Evolutionary conservation across 2,329 filamentous ascomycete genomes (phyloP), one percentile per base, ranked within the genome.

Genomic region (Talaromyces sp.): DNA sequence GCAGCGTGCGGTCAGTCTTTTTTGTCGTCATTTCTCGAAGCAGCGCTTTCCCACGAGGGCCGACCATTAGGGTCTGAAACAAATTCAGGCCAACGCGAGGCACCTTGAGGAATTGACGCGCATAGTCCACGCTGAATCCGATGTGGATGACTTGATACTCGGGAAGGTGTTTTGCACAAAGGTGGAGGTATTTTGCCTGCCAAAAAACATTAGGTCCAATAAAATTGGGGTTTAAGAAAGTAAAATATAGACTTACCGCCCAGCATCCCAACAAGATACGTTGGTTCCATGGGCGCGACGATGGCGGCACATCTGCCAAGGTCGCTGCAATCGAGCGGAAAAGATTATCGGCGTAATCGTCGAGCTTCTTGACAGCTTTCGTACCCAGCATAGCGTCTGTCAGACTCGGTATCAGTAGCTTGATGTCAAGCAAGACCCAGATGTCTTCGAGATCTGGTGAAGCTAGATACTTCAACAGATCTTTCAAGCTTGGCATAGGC

Each of bases 381-480:
- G 65, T 46, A 51, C 54, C 56, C 17, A 43, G n/a, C 24, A 60
- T 29, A 14, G 54, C 58, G 11, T 48, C 50, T 21, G 4, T 29
- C 35, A 58, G 29, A 19, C 54, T 48, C 24, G 32, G 32, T 12
- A 27, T 26, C 21, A 53, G 14, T n/a, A 90, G 87, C 80, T 97
- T 97, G 72, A 97, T 90, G 72, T 97, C 93, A 2, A 97, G 79
- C 63, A 97, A 74, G 6, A 94, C 67, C 92, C 92, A 96, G 11
- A 92, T 80, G 43, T 88, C 73, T 67, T 90, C 85, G 38, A 83
- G 72, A 0, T 81, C 87, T 0, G 87, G 87, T 64, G 84, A 78
- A 0, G 83, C 80, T 57, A 97, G 73, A 70, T 88, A 93, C 62
- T 84, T 80, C 10, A 97, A 78, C 56, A 97, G 77, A 68, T 97